These are phyloP conservation scores for Luvunga scandens DNA, from an alignment of 345 rosid genomes.

Conservation along the genomic window DNA sequence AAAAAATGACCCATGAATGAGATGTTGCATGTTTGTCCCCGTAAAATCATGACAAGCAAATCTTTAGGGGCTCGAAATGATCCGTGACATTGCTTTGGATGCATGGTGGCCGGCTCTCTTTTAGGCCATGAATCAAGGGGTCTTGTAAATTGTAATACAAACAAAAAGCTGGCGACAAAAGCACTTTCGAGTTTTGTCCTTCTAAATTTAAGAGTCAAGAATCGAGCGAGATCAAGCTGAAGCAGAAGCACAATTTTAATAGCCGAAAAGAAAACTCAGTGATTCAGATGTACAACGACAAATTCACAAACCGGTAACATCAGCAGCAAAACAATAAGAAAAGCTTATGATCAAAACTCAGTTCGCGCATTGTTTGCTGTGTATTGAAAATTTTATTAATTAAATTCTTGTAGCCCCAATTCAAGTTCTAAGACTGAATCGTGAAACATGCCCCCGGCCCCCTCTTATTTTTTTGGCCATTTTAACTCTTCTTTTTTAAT, in stretches of 20 bases:
- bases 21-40: neutral
- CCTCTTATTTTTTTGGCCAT: too few species aligned
- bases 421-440: constrained; percentile 6
- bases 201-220: constrained; percentile 1
- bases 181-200: neutral
- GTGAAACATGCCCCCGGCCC: neutral
- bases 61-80: neutral
- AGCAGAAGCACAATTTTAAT: neutral
- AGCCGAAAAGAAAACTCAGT: neutral
- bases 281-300: constrained; percentile 21
- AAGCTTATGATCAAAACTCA: neutral
- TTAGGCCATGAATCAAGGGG: constrained; percentile 19
- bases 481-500: neutral
- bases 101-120: neutral
- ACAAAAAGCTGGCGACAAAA: constrained; percentile 22
- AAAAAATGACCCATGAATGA: too few species aligned
- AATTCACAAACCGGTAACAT: neutral
- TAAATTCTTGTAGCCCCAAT: neutral
- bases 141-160: neutral
- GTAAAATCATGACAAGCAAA: neutral
- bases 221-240: neutral
- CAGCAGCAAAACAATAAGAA: neutral
- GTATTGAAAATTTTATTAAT: neutral
- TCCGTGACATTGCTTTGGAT: constrained; percentile 20
- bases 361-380: neutral